phyloP scores from a whole-genome alignment of 441 rosid species.

The Croton setiger region DNA sequence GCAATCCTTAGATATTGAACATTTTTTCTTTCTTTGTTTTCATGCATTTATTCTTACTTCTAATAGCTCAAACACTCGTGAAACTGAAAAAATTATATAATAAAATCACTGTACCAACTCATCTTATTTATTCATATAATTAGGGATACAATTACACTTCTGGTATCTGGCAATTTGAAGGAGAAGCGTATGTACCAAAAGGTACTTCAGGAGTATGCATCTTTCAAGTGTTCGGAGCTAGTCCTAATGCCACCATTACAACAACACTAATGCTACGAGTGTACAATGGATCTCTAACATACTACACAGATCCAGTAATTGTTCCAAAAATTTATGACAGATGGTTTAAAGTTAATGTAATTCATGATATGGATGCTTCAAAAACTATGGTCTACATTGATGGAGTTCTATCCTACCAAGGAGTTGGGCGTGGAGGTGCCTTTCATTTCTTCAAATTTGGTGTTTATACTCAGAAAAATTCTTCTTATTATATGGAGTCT shows the following conservation, averaged over 20 bases:
- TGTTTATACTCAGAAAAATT: conserved; percentile 23
- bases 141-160: conserved; percentile 35
- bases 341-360: conserved; percentile 34
- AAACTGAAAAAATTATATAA: no score
- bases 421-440: conserved; percentile 29
- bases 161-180: conserved; percentile 40
- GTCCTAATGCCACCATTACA: conserved; percentile 15
- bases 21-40: no score
- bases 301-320: conserved; percentile 18
- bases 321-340: conserved; percentile 21
- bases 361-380: conserved; percentile 32
- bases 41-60: no score
- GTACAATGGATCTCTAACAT: conserved; percentile 27
- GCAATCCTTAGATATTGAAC: no score
- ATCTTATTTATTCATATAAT: no score
- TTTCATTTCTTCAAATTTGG: conserved; percentile 36
- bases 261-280: conserved; percentile 40
- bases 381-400: conserved; percentile 24
- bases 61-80: no score
- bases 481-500: conserved; percentile 30
- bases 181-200: conserved; percentile 29
- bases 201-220: conserved; percentile 31
- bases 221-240: conserved; percentile 39
- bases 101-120: no score
- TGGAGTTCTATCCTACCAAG: conserved; percentile 19